These are phyloP conservation scores for Kodamaea suecica DNA, from an alignment of 1,139 yeast species.

Conservation along the genomic window DNA sequence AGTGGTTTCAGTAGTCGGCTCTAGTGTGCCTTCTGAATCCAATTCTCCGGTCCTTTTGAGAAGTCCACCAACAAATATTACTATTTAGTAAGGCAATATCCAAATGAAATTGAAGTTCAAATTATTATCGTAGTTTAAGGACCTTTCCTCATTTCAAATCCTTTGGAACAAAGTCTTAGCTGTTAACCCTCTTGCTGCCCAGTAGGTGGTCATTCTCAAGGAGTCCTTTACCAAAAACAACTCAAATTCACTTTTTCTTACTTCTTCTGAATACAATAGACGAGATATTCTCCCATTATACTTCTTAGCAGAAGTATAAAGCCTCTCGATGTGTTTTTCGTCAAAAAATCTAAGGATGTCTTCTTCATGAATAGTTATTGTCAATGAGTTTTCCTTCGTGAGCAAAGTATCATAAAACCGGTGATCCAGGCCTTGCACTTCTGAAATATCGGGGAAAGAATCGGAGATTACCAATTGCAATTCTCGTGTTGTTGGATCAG, in stretches of 20 bases:
- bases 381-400: slow-evolving; percentile 17
- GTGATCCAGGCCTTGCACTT: no score
- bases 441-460: no score
- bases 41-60: not conserved
- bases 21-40: not conserved
- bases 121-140: no score
- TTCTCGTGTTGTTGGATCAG: slow-evolving; percentile 25
- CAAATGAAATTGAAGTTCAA: no score
- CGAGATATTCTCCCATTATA: slow-evolving; percentile 2
- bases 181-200: no score
- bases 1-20: no score
- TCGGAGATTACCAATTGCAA: slow-evolving; percentile 15
- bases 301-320: slow-evolving; percentile 16
- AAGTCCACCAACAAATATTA: not conserved
- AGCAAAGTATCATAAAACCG: slow-evolving; percentile 10
- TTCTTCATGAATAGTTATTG: slow-evolving; percentile 16
- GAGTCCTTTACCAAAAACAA: not conserved
- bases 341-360: slow-evolving; percentile 19
- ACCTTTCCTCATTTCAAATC: no score
- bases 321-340: slow-evolving; percentile 18
- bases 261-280: no score
- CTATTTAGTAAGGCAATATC: not conserved
- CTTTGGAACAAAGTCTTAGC: no score
- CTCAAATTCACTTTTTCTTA: not conserved
- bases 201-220: no score